These are phyloP conservation scores for Neofusicoccum ribis DNA, from an alignment of 2,329 filamentous ascomycete genomes.

Conservation along the genomic window DNA sequence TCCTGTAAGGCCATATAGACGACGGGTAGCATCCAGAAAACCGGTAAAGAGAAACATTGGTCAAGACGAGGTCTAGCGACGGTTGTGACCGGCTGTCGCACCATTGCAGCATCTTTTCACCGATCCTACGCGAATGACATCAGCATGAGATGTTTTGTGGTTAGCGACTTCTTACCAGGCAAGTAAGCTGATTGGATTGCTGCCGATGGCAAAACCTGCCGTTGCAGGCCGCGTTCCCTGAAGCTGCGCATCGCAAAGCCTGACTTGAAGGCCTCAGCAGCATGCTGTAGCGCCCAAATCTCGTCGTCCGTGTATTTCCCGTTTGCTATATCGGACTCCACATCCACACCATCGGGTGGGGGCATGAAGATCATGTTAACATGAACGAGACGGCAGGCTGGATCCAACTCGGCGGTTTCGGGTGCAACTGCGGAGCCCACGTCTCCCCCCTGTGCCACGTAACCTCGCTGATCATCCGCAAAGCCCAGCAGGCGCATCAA, in stretches of 20 bases:
- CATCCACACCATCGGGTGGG: background rate
- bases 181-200: constrained; percentile 58
- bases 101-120: constrained; percentile 60
- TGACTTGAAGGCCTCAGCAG: constrained; percentile 29
- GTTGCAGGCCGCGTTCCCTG: constrained; percentile 59
- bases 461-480: constrained; percentile 38
- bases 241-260: constrained; percentile 51
- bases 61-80: constrained; percentile 47
- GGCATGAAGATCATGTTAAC: constrained; percentile 17
- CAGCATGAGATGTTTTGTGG: background rate
- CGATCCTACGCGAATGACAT: constrained; percentile 35
- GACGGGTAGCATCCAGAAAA: constrained; percentile 52
- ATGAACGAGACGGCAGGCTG: constrained; percentile 49
- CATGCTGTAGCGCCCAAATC: background rate
- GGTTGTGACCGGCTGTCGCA: constrained; percentile 45
- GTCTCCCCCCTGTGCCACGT: constrained; percentile 60
- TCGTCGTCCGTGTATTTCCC: background rate
- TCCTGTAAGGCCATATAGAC: constrained; percentile 51
- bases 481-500: constrained; percentile 59
- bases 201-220: constrained; percentile 55
- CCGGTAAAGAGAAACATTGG: constrained; percentile 57
- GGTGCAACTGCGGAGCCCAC: constrained; percentile 50
- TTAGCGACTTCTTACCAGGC: constrained; percentile 45
- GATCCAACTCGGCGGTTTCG: constrained; percentile 40
- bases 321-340: background rate